Evolutionary conservation across 2,329 filamentous ascomycete genomes (phyloP).

Genomic region (Colletotrichum agaves): DNA sequence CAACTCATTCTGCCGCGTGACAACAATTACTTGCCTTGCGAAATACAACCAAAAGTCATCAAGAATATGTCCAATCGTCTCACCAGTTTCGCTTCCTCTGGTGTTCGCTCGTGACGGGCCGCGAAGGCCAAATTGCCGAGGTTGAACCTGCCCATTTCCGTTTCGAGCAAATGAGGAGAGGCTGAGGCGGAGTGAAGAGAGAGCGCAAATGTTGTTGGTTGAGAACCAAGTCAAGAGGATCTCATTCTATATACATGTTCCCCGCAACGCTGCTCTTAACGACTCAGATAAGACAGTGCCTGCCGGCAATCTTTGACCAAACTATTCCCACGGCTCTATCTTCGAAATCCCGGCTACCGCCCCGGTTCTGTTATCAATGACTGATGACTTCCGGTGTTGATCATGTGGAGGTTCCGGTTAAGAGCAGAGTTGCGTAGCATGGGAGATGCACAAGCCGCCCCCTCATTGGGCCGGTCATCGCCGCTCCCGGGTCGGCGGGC

Average conservation of each 20-base stretch:
- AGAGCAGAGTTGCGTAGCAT: conserved; percentile 10
- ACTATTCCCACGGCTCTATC: background rate
- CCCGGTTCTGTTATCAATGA: conserved; percentile 7
- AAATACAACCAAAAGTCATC: conserved; percentile 39
- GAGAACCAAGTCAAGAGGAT: background rate
- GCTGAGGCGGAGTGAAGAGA: background rate
- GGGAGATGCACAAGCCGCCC: conserved; percentile 1
- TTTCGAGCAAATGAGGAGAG: background rate
- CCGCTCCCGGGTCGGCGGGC: conserved; percentile 8
- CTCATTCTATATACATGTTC: conserved; percentile 14
- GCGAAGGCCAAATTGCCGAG: conserved; percentile 33
- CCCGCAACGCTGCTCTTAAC: conserved; percentile 1
- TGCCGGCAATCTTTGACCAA: conserved; percentile 1
- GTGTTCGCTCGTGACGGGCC: conserved; percentile 32
- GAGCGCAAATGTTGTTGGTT: background rate
- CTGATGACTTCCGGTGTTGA: conserved; percentile 5
- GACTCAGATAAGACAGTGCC: conserved; percentile 3
- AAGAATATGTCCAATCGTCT: conserved; percentile 37
- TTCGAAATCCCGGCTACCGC: background rate
- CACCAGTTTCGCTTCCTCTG: conserved; percentile 29
- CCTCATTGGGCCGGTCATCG: conserved; percentile 25
- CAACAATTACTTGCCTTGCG: conserved; percentile 28
- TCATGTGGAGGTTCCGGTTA: conserved; percentile 13
- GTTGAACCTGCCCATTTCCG: conserved; percentile 12
- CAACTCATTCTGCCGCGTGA: background rate